These are phyloP conservation scores for Fusarium sp. DNA, from an alignment of 2,329 filamentous ascomycete species.

Conservation along the genomic window DNA sequence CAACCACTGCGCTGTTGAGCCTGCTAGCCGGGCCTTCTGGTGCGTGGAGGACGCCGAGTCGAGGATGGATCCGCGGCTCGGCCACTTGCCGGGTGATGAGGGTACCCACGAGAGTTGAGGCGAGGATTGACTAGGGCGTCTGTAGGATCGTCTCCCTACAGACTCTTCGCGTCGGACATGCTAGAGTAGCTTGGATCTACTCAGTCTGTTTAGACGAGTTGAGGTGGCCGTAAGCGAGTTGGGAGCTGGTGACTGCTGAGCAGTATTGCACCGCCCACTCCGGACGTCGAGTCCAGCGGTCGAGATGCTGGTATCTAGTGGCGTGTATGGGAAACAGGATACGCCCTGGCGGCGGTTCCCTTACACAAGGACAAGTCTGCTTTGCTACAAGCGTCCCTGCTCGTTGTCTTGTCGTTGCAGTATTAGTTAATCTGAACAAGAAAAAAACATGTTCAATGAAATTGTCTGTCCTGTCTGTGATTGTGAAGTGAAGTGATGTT, in stretches of 20 bases:
- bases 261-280: constrained; percentile 38
- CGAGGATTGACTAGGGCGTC: constrained; percentile 41
- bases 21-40: constrained; percentile 47
- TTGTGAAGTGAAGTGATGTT: neutral
- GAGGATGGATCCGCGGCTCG: constrained; percentile 32
- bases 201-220: constrained; percentile 11
- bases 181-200: constrained; percentile 42
- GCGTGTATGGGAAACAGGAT: constrained; percentile 45
- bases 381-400: constrained; percentile 56
- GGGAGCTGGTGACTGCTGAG: constrained; percentile 41
- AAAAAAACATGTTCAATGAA: constrained; percentile 46
- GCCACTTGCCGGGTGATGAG: constrained; percentile 29
- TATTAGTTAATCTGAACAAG: constrained; percentile 62
- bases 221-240: constrained; percentile 38
- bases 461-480: neutral
- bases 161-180: constrained; percentile 28
- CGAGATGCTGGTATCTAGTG: constrained; percentile 56
- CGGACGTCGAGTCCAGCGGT: constrained; percentile 37
- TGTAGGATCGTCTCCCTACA: constrained; percentile 51
- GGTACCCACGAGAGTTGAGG: constrained; percentile 21
- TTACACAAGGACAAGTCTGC: constrained; percentile 55
- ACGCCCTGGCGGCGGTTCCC: constrained; percentile 52
- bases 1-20: constrained; percentile 29
- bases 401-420: constrained; percentile 58
- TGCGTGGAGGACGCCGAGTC: constrained; percentile 42